Percentiles rank a stretch among this genome's conserved stretches.
phyloP scores from a whole-genome alignment of 805 yeast species.

The Starmera amethionina region DNA sequence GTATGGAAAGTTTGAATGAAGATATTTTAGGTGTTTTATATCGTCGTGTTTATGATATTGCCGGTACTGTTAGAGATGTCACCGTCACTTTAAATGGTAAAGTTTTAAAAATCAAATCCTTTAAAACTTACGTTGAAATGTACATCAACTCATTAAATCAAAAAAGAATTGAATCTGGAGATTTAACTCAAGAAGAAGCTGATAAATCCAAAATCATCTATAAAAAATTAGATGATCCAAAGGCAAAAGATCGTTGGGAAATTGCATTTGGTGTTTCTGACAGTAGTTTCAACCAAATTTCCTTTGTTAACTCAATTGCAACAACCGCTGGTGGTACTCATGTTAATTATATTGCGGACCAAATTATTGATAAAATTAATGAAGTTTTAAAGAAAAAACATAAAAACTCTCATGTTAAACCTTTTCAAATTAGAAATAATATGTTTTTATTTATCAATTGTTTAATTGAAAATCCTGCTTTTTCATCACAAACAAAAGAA shows the following conservation, averaged over 20 bases:
- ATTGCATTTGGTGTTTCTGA: slow-evolving; percentile 91
- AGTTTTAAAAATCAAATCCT: slow-evolving; percentile 56
- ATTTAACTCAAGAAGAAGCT: slow-evolving; percentile 22
- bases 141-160: slow-evolving; percentile 68
- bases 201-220: slow-evolving; percentile 60
- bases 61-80: slow-evolving; percentile 85
- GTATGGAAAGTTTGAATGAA: slow-evolving; percentile 75
- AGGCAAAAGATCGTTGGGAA: slow-evolving; percentile 65
- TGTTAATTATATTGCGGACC: slow-evolving; percentile 77
- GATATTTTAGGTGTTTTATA: slow-evolving; percentile 78
- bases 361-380: slow-evolving; percentile 65
- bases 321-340: slow-evolving; percentile 97
- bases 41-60: slow-evolving; percentile 91
- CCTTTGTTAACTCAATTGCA: slow-evolving; percentile 95
- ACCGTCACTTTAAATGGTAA: slow-evolving; percentile 71
- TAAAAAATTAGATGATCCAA: slow-evolving; percentile 57
- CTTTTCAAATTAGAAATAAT: slow-evolving; percentile 81
- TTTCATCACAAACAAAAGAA: slow-evolving; percentile 95
- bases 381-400: slow-evolving; percentile 67
- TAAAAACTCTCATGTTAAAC: slow-evolving; percentile 59
- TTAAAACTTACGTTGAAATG: slow-evolving; percentile 83
- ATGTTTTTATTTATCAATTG: slow-evolving; percentile 89
- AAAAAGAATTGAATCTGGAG: slow-evolving; percentile 21
- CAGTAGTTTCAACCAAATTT: slow-evolving; percentile 83
- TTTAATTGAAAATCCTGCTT: slow-evolving; percentile 91